Evolutionary conservation across 805 yeast species (phyloP), one percentile per base, ranked within the genome.

Genomic region (Schizosaccharomyces cryophilus): DNA sequence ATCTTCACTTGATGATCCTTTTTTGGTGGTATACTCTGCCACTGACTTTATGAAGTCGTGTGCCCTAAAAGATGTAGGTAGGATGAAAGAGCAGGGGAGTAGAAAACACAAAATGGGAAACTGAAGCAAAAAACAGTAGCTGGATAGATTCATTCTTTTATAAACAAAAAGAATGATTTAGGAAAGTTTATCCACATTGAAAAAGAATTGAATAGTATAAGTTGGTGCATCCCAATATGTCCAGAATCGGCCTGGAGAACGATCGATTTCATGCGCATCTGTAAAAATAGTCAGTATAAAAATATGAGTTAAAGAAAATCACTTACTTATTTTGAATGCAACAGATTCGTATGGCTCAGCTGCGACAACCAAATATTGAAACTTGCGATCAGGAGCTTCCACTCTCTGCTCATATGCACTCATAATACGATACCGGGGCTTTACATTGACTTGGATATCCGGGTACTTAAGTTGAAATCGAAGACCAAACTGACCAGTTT

Each of bases 301-400:
- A 1, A 24, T 1, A 6, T 19, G 6, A 24, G 24, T 1, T 15
- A 2, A 4, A 17, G 24, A 3, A n/a, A 6, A 6, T 29, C 11
- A 1, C 60, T n/a, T 40, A 56, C 60, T 40, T n/a, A 93, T 75
- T 62, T 86, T 82, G 62, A 90, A 73, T 1, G 84, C 85, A 9
- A 87, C 74, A 62, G 83, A 87, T 63, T 87, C 90, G 69, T 87
- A 93, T 1, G 96, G 96, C 69, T 87, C 95, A 2, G 84, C 93
- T n/a, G 88, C 82, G 0, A 89, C 72, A 11, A 89, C 81, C 64
- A 93, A 66, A 68, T 82, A 89, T 70, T 85, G 94, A 70, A 69
- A 80, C 9, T 74, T 72, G 48, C 73, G 71, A 60, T 74, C 72
- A 40, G 77, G 73, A 60, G 79, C 80, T 66, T 77, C 79, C 4